phyloP scores from a whole-genome alignment of 805 yeast genomes.

The Candida pseudofarinosa region DNA sequence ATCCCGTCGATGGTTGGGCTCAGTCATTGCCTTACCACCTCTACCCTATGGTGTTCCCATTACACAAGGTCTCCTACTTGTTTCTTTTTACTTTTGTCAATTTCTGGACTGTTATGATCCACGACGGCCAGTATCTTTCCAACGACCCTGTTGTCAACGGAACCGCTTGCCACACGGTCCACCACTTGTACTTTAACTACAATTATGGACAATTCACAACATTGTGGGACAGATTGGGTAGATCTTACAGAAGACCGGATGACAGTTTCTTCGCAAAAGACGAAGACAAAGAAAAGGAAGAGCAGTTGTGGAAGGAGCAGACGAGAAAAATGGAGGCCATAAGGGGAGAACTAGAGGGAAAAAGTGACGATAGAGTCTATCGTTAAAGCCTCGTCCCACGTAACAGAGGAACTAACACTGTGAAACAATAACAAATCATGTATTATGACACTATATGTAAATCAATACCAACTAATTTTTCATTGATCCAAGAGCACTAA shows the following conservation, averaged over 20 bases:
- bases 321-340: constrained; percentile 71
- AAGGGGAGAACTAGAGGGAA: constrained; percentile 77
- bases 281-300: constrained; percentile 50
- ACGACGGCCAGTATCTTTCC: constrained; percentile 93
- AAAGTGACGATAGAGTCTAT: constrained; percentile 70
- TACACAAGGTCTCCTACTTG: constrained; percentile 82
- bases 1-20: constrained; percentile 92
- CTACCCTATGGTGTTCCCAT: constrained; percentile 87
- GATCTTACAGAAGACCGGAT: constrained; percentile 91
- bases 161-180: constrained; percentile 97
- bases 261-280: constrained; percentile 64
- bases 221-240: constrained; percentile 95
- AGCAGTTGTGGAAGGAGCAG: constrained; percentile 67
- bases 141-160: constrained; percentile 94
- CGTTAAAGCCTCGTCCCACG: constrained; percentile 15
- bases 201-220: constrained; percentile 98
- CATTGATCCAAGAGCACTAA: too few species aligned
- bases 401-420: too few species aligned
- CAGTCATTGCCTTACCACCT: constrained; percentile 93
- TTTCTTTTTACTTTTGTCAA: constrained; percentile 84
- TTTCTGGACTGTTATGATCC: constrained; percentile 98
- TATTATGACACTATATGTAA: neutral
- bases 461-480: neutral
- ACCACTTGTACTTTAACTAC: constrained; percentile 94
- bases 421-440: neutral